Evolutionary conservation across 371 early-diverging fungal genomes (phyloP), one percentile per base, ranked within the genome.

Genomic region (Rhizopus arrhizus): DNA sequence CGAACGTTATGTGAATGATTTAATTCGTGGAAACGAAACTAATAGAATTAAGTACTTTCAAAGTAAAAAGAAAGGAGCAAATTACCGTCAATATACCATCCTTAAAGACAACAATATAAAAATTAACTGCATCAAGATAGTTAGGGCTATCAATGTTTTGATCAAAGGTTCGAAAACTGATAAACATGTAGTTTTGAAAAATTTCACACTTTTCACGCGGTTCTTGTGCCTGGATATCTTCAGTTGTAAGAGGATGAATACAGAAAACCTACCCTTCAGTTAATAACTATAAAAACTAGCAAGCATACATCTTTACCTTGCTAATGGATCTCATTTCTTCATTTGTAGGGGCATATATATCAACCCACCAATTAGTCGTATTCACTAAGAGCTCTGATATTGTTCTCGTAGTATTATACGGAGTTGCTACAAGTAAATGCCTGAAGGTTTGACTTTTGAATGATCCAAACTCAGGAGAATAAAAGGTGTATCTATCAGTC

Each of bases 201-300:
- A 91, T 81, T 69, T 97, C 98, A 68, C 93, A 93, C 66, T 97
- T 97, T 68, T 96, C 97, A 1, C 96, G 82, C 1, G 85, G 88
- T 62, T 96, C 98, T 62, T 95, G 89, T 28, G 89, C 90, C 72
- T 90, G 84, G 54, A 97, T 92, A 69, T 96, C 97, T 74, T 97
- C 96, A 12, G 87, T 86, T 0, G 96, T 96, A 10, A 97, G 72
- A 28, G 98, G 95, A 69, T 97, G 88, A 47, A 88, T 78, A 33
- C 80, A 71, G 58, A 88, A 88, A 5, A 85, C 79, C 82, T 77
- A 57, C 11, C 6, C 9, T 36, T 43, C 42, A 7, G 10, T 10
- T 7, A 31, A 5, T 5, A 43, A 3, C 8, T n/a, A 5, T 8
- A 29, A 35, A 58, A 22, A 8, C 13, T 16, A 31, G 6, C 7